These are phyloP conservation scores for Fusarium chlamydosporum DNA, from an alignment of 2,329 filamentous ascomycete species.

Conservation along the genomic window DNA sequence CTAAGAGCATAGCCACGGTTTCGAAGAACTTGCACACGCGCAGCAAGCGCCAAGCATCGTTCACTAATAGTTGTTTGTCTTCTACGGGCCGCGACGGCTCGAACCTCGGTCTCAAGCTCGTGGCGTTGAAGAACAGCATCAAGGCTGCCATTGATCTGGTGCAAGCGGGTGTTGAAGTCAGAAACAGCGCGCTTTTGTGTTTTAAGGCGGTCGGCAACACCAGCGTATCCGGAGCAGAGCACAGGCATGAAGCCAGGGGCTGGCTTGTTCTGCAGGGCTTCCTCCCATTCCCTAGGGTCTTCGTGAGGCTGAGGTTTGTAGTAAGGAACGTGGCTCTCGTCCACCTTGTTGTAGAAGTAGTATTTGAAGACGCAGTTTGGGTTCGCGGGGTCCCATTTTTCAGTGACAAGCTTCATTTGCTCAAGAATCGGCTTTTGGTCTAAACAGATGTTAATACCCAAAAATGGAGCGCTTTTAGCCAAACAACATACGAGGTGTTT, in stretches of 20 bases:
- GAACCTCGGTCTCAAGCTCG: slow-evolving; percentile 81
- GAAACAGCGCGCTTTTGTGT: slow-evolving; percentile 78
- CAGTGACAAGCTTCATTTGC: slow-evolving; percentile 77
- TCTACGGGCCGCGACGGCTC: slow-evolving; percentile 78
- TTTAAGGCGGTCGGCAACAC: slow-evolving; percentile 78
- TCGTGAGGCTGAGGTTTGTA: slow-evolving; percentile 79
- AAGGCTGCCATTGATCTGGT: slow-evolving; percentile 83
- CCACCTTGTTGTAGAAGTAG: slow-evolving; percentile 90
- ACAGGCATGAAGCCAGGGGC: slow-evolving; percentile 82
- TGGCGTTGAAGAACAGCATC: slow-evolving; percentile 80
- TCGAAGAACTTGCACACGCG: slow-evolving; percentile 83
- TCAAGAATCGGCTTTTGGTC: slow-evolving; percentile 80
- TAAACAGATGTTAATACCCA: slow-evolving; percentile 40
- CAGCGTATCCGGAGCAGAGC: slow-evolving; percentile 79
- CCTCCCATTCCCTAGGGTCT: slow-evolving; percentile 85
- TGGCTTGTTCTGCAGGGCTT: slow-evolving; percentile 84
- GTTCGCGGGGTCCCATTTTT: slow-evolving; percentile 80
- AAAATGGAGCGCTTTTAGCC: neutral
- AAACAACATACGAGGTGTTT: slow-evolving; percentile 61
- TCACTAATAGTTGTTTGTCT: slow-evolving; percentile 80
- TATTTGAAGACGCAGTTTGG: slow-evolving; percentile 81
- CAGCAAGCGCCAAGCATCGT: slow-evolving; percentile 80
- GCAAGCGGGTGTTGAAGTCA: slow-evolving; percentile 78
- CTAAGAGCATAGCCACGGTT: slow-evolving; percentile 87
- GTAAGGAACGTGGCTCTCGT: slow-evolving; percentile 80